Percentiles rank a stretch among this genome's conserved stretches.
phyloP scores from a whole-genome alignment of 495 filamentous ascomycete genomes.

The Oleoguttula mirabilis region DNA sequence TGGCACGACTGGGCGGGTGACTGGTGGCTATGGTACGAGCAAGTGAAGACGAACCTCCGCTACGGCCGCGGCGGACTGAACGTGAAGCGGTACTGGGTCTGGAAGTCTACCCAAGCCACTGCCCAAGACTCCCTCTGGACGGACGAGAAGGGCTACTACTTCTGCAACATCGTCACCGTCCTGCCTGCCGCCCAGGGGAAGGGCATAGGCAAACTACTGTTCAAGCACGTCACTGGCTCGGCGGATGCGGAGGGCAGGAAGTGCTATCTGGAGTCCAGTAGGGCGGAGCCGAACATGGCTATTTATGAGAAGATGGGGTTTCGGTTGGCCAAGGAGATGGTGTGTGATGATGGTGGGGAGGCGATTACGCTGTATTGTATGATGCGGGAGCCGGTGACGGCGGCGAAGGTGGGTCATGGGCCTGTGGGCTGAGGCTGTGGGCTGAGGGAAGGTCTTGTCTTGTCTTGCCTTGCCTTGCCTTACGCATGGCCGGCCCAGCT shows the following conservation, averaged over 20 bases:
- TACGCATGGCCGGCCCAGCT: no score
- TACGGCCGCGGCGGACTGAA: slow-evolving; percentile 55
- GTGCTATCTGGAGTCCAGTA: slow-evolving; percentile 55
- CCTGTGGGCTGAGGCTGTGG: no score
- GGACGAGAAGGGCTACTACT: slow-evolving; percentile 52
- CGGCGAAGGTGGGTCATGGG: no score
- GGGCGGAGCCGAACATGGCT: slow-evolving; percentile 48
- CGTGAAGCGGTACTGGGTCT: slow-evolving; percentile 51
- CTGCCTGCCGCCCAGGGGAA: slow-evolving; percentile 44
- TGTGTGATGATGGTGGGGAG: slow-evolving; percentile 47
- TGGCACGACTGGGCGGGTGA: slow-evolving; percentile 46
- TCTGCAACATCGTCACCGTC: slow-evolving; percentile 59
- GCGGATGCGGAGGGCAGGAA: slow-evolving; percentile 48
- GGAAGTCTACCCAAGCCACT: slow-evolving; percentile 47
- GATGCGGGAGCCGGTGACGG: slow-evolving; percentile 41
- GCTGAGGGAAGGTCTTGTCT: no score
- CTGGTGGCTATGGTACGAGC: slow-evolving; percentile 48
- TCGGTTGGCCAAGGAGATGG: slow-evolving; percentile 46
- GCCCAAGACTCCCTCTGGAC: slow-evolving; percentile 48
- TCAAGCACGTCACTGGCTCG: slow-evolving; percentile 43
- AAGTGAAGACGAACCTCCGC: slow-evolving; percentile 49
- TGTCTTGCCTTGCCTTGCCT: no score
- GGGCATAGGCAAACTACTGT: slow-evolving; percentile 48
- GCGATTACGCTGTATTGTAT: slow-evolving; percentile 38
- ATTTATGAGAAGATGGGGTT: slow-evolving; percentile 60